Base-by-base conservation (phyloP, 345 rosid genomes). In the Rhizophora apiculata region DNA sequence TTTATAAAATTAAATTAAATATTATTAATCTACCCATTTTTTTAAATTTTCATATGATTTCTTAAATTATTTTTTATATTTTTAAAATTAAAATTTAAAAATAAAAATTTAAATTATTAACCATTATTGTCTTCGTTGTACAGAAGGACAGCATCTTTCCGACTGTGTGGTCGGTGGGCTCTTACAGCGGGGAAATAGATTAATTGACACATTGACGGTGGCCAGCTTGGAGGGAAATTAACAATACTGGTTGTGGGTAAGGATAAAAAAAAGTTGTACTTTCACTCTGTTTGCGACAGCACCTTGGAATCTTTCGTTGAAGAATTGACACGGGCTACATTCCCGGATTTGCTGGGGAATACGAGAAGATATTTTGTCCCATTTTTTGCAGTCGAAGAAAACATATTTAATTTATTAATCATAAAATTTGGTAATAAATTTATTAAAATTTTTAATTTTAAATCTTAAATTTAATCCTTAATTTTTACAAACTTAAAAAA, bases 161-260 rank as follows among this genome's bases (percentile, higher is more conserved):
- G 68, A 34, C 36, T 3, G 6, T 10, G 43, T 63, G 74, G 74
- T 56, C 74, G 58, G 74, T 63, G 74, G 64, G 48, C 56, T 64
- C 61, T 34, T 69, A 58, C n/a, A 49, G 18, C 9, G 26, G 1
- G 58, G 6, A 19, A 1, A 27, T 34, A 39, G 46, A 39, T 39
- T 39, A 39, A 39, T 39, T 39, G 48, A 39, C 16, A 55, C 15
- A 3, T 55, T n/a, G 6, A 26, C 29, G 2, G 9, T 8, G 20
- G 27, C 59, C 27, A 55, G 59, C 59, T 22, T 7, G 6, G 59
- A n/a, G 26, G 26, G 59, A 54, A n/a, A 54, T 2, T n/a, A 54
- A 54, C 8, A 19, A 9, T 36, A 36, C 10, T 9, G 1, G 43
- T 2, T 7, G 43, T 1, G 11, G 43, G 43, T 36, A 2, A 36